phyloP scores from a whole-genome alignment of 441 rosid species.

The Populus hybrid region DNA sequence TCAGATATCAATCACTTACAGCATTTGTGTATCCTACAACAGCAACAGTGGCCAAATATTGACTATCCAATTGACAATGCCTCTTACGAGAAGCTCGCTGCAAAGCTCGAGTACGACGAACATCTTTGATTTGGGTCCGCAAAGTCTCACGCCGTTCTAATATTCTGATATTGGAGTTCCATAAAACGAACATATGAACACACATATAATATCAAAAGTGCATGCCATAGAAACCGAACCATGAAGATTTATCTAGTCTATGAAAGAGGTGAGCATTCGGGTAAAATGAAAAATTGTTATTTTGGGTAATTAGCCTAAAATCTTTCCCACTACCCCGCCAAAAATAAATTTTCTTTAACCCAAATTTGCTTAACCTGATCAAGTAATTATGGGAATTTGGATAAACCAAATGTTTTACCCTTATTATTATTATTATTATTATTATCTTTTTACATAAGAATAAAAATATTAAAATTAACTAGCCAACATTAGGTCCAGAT shows the following conservation, averaged over 20 bases:
- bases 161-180: conserved; percentile 47
- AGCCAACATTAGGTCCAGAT: too few relatives aligned
- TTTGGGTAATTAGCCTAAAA: neutral
- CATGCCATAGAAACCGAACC: neutral
- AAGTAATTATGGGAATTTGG: neutral
- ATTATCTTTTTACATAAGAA: too few relatives aligned
- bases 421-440: too few relatives aligned
- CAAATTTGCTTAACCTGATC: neutral
- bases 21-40: conserved; percentile 97
- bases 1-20: conserved; percentile 48
- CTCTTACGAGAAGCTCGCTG: conserved; percentile 82
- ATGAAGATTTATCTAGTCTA: neutral
- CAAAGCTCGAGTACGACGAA: conserved; percentile 75
- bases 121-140: conserved; percentile 73
- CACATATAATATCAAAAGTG: neutral
- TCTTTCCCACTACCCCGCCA: neutral
- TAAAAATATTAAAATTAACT: too few relatives aligned
- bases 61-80: conserved; percentile 48
- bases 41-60: conserved; percentile 69
- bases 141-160: conserved; percentile 59
- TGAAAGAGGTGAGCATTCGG: neutral
- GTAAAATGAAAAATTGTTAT: neutral
- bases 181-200: conserved; percentile 11
- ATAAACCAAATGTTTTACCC: too few relatives aligned
- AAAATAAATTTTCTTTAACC: neutral